Conservation (phyloP, 208 protist species). For the Strigomonas galati region DNA sequence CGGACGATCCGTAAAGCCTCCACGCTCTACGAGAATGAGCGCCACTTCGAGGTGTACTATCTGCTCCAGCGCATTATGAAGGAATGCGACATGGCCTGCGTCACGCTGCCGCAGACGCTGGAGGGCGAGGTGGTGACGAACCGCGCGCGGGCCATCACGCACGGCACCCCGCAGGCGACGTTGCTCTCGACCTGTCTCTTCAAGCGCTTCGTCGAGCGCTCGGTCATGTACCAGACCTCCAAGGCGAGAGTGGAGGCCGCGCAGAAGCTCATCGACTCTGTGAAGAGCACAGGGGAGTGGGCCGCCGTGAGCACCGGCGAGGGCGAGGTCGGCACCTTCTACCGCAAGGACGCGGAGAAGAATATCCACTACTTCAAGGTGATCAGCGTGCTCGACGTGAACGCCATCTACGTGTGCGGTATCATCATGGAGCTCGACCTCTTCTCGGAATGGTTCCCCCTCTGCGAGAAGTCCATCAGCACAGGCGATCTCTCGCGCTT, state of each 20-base stretch:
- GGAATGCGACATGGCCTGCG: conserved; percentile 21
- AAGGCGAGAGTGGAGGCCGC: conserved; percentile 20
- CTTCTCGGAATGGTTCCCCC: conserved; percentile 51
- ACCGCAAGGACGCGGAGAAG: conserved; percentile 36
- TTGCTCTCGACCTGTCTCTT: conserved; percentile 34
- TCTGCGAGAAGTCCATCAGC: conserved; percentile 30
- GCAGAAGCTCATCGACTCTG: conserved; percentile 29
- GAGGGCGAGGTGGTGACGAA: conserved; percentile 23
- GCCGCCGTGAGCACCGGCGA: conserved; percentile 22
- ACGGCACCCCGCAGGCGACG: conserved; percentile 10
- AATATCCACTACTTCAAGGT: conserved; percentile 55
- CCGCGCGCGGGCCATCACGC: conserved; percentile 15
- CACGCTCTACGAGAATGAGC: conserved; percentile 36
- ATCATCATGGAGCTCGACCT: conserved; percentile 58
- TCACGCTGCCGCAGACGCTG: conserved; percentile 13
- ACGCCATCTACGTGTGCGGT: conserved; percentile 32
- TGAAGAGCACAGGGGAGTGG: conserved; percentile 31
- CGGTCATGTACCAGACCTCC: conserved; percentile 30
- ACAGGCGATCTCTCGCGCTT: conserved; percentile 47
- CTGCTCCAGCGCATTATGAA: conserved; percentile 27
- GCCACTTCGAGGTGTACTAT: conserved; percentile 47
- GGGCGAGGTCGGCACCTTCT: conserved; percentile 34
- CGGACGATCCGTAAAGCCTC: conserved; percentile 19
- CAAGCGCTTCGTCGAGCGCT: conserved; percentile 32
- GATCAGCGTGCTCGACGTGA: conserved; percentile 30